These are phyloP conservation scores for Talinum fruticosum DNA, from an alignment of 148 eudicot genomes.

Conservation along the genomic window DNA sequence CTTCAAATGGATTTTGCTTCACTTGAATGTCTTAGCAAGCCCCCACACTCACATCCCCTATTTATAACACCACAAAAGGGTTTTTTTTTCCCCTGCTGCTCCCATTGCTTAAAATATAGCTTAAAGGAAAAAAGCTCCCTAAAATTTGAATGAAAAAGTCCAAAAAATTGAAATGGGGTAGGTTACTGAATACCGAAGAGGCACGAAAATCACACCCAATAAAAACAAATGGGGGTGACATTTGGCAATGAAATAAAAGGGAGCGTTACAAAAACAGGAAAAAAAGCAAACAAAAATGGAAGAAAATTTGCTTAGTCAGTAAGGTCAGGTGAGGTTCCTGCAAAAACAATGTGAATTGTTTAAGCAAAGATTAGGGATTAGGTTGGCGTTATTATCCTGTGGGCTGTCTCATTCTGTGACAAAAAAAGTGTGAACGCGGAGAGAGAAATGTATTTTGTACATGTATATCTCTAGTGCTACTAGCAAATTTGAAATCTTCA, in stretches of 20 bases:
- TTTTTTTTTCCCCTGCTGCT: not conserved
- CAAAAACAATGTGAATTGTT: constrained; percentile 16
- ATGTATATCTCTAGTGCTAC: no score
- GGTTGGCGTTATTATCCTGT: constrained; percentile 7
- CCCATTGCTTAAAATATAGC: not conserved
- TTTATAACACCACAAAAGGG: not conserved
- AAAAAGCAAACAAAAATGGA: not conserved
- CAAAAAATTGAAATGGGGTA: not conserved
- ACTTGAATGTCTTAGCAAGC: not conserved
- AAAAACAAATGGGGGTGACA: not conserved
- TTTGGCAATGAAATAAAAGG: not conserved
- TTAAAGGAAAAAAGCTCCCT: not conserved
- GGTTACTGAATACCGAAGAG: not conserved
- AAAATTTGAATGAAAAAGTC: not conserved
- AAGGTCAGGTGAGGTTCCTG: not conserved
- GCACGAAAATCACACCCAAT: not conserved
- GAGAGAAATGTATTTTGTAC: no score
- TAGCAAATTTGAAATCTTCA: no score
- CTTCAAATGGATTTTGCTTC: not conserved
- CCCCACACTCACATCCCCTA: not conserved
- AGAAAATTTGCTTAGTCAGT: not conserved
- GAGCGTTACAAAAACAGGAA: not conserved
- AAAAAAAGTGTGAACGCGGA: not conserved
- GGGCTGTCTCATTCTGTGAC: not conserved
- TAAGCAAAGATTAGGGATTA: constrained; percentile 14